phyloP scores from a whole-genome alignment of 257 asterid genomes.

The Solanum ahanhuiri region DNA sequence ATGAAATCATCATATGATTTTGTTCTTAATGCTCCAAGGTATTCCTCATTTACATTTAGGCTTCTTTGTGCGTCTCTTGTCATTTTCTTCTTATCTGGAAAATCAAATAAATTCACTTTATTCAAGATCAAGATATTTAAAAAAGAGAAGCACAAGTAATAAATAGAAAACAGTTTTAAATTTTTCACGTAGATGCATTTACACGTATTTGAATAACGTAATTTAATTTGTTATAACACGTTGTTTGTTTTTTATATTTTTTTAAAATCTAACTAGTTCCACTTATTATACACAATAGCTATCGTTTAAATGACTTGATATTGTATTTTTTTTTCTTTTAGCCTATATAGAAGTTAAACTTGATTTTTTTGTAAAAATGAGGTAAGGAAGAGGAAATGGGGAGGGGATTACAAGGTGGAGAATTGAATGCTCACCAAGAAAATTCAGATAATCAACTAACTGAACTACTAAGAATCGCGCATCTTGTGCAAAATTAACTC shows the following conservation, averaged over 20 bases:
- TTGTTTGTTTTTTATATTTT: background rate
- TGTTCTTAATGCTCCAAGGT: slow-evolving; percentile 52
- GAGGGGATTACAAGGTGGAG: too few species aligned
- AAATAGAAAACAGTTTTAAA: background rate
- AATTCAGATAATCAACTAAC: too few species aligned
- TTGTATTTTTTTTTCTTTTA: background rate
- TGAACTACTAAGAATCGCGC: too few species aligned
- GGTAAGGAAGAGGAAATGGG: too few species aligned
- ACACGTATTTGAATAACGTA: background rate
- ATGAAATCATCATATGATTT: slow-evolving; percentile 63
- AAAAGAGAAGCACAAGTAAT: background rate
- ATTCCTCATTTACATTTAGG: slow-evolving; percentile 53
- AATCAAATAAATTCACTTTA: background rate
- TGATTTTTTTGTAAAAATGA: too few species aligned
- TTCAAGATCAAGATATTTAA: background rate
- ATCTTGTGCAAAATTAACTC: background rate
- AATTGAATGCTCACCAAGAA: too few species aligned
- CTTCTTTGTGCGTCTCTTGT: slow-evolving; percentile 6
- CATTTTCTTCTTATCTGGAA: slow-evolving; percentile 34
- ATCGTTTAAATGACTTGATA: too few species aligned
- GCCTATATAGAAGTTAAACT: background rate
- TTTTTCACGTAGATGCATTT: background rate
- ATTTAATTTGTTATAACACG: background rate
- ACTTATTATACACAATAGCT: too few species aligned
- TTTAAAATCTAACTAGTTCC: background rate